These are phyloP conservation scores for Mrakia frigida DNA, from an alignment of 768 basidiomycete species.

Conservation along the genomic window DNA sequence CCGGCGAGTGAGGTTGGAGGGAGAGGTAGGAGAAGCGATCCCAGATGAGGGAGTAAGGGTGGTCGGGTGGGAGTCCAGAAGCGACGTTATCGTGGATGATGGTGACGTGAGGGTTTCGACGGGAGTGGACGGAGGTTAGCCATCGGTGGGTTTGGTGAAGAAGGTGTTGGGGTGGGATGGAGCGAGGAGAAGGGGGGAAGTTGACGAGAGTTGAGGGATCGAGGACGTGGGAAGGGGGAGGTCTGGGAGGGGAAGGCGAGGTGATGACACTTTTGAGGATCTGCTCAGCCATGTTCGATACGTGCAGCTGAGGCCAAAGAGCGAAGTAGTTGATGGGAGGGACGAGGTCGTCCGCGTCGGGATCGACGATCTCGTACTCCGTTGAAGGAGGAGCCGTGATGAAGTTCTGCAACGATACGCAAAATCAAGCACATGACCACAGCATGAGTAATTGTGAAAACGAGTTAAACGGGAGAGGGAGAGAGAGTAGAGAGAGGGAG, in stretches of 20 bases:
- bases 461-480: too few relatives aligned
- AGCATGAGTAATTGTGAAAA: too few relatives aligned
- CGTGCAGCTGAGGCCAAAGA: background rate
- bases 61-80: background rate
- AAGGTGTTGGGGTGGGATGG: background rate
- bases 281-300: rapidly evolving
- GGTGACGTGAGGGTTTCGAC: conserved; percentile 3
- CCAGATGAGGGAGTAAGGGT: conserved; percentile 4
- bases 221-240: background rate
- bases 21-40: conserved; percentile 1
- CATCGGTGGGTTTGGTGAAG: background rate
- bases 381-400: background rate
- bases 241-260: background rate
- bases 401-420: background rate
- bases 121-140: background rate
- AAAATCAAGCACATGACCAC: too few relatives aligned
- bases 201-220: background rate
- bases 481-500: background rate
- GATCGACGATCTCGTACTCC: background rate
- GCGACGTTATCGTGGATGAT: background rate
- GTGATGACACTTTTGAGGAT: background rate
- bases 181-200: background rate
- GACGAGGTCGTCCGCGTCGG: background rate
- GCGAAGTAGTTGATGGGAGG: conserved; percentile 10
- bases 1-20: background rate